Conservation (phyloP, 1,284 basidiomycete genomes). For the Rugiboletus extremiorientalis region DNA sequence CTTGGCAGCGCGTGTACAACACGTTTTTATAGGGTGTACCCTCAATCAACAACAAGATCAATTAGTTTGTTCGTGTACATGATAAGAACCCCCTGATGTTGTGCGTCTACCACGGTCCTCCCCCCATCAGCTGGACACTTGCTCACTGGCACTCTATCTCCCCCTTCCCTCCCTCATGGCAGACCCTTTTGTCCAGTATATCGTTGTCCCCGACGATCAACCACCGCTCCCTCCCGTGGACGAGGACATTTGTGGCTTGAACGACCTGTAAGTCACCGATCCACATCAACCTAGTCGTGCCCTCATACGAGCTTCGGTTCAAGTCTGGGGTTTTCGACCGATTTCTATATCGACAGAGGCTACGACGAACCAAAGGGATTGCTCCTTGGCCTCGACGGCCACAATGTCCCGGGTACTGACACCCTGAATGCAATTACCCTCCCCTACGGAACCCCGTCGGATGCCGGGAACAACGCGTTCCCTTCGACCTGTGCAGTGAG, state of each 20-base stretch:
- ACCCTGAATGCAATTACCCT: not conserved
- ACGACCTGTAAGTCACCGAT: slow-evolving; percentile 20
- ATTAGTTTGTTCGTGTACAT: slow-evolving; percentile 18
- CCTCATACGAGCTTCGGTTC: slow-evolving; percentile 16
- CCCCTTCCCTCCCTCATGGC: slow-evolving; percentile 11
- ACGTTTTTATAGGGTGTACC: slow-evolving; percentile 41
- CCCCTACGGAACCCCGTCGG: not conserved
- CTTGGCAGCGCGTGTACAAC: slow-evolving; percentile 35
- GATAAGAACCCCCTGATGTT: slow-evolving; percentile 31
- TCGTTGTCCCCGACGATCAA: slow-evolving; percentile 21
- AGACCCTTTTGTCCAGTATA: slow-evolving; percentile 21
- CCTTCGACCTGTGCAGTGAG: slow-evolving; percentile 11
- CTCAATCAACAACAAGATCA: slow-evolving; percentile 35
- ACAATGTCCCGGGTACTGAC: not conserved
- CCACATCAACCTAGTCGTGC: not conserved
- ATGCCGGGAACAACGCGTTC: not conserved
- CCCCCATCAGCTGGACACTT: slow-evolving; percentile 1
- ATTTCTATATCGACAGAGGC: not conserved
- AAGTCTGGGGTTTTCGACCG: not conserved
- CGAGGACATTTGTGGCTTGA: slow-evolving; percentile 23
- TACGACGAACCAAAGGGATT: slow-evolving; percentile 9
- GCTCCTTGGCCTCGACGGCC: slow-evolving; percentile 10
- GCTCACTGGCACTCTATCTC: not conserved
- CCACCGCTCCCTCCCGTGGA: slow-evolving; percentile 25
- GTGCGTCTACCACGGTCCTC: slow-evolving; percentile 9